These are phyloP conservation scores for Andrographis paniculata DNA, from an alignment of 305 asterid species.

Conservation along the genomic window DNA sequence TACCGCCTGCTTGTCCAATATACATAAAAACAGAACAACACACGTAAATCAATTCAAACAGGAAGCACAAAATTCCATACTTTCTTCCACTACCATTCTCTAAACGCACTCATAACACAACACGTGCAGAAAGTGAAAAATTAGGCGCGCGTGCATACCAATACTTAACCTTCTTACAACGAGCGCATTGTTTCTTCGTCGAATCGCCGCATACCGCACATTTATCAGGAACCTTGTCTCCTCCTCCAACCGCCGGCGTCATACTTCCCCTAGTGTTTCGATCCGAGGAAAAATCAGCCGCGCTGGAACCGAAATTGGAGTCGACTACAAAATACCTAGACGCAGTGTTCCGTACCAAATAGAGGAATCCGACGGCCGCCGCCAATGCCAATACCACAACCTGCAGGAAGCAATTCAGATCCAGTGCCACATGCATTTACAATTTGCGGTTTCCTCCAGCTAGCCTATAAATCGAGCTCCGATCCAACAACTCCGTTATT, in stretches of 20 bases:
- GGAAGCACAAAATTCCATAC: too few species aligned
- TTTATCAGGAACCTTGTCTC: slow-evolving; percentile 24
- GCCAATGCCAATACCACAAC: slow-evolving; percentile 37
- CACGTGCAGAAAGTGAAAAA: background rate
- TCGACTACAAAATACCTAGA: slow-evolving; percentile 65
- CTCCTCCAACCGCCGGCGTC: slow-evolving; percentile 29
- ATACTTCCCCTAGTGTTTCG: slow-evolving; percentile 23
- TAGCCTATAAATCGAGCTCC: background rate
- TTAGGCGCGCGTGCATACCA: slow-evolving; percentile 42
- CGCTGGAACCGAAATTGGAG: slow-evolving; percentile 47
- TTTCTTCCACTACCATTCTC: too few species aligned
- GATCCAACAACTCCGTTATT: slow-evolving; percentile 1
- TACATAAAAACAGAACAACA: too few species aligned
- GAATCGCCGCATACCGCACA: slow-evolving; percentile 62
- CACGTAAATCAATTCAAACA: too few species aligned
- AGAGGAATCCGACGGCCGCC: slow-evolving; percentile 40
- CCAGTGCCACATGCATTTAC: slow-evolving; percentile 79
- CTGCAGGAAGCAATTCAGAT: slow-evolving; percentile 73
- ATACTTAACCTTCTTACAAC: slow-evolving; percentile 78
- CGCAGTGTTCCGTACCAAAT: slow-evolving; percentile 60
- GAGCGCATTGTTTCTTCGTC: slow-evolving; percentile 49
- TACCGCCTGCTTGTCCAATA: too few species aligned
- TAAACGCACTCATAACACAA: background rate
- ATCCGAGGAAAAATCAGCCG: slow-evolving; percentile 31
- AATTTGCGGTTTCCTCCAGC: background rate